Evolutionary conservation across 1,284 basidiomycete genomes (phyloP).

Genomic region (Porphyrellus sp.): DNA sequence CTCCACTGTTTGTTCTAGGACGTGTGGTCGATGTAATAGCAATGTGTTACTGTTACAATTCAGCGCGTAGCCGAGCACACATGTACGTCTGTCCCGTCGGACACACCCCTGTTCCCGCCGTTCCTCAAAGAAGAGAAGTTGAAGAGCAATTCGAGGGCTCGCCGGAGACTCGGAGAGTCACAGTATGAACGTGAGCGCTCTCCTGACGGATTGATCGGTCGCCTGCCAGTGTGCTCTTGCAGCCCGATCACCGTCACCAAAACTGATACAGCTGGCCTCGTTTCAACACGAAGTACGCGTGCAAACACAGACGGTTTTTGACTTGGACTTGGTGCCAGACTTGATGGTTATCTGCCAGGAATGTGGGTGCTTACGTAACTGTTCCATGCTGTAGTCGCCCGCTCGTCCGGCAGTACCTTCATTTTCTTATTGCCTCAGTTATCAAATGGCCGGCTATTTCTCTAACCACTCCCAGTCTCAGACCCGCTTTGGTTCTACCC

Average conservation of each 20-base stretch:
- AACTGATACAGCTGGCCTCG: slow-evolving; percentile 46
- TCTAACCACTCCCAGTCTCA: slow-evolving; percentile 76
- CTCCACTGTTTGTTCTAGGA: too few species aligned
- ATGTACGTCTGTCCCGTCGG: too few species aligned
- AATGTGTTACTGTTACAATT: too few species aligned
- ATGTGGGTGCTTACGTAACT: slow-evolving; percentile 34
- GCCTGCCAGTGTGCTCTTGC: background rate
- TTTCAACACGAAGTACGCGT: slow-evolving; percentile 64
- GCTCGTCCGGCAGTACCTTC: too few species aligned
- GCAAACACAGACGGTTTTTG: slow-evolving; percentile 60
- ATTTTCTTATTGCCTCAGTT: slow-evolving; percentile 29
- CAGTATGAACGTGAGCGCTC: slow-evolving; percentile 60
- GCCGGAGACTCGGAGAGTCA: slow-evolving; percentile 83
- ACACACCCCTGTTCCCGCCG: too few species aligned
- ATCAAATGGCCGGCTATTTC: slow-evolving; percentile 60
- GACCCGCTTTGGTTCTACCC: slow-evolving; percentile 52
- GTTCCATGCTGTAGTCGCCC: background rate
- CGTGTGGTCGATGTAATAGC: too few species aligned
- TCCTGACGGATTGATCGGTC: slow-evolving; percentile 6
- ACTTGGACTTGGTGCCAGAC: slow-evolving; percentile 75
- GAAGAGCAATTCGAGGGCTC: slow-evolving; percentile 68
- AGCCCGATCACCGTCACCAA: slow-evolving; percentile 56
- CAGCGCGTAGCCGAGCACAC: too few species aligned
- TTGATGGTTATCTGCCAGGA: slow-evolving; percentile 42
- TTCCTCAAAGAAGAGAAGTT: slow-evolving; percentile 87